Evolutionary conservation across 768 basidiomycete genomes (phyloP).

Genomic region (Pleurotus ostreatus): DNA sequence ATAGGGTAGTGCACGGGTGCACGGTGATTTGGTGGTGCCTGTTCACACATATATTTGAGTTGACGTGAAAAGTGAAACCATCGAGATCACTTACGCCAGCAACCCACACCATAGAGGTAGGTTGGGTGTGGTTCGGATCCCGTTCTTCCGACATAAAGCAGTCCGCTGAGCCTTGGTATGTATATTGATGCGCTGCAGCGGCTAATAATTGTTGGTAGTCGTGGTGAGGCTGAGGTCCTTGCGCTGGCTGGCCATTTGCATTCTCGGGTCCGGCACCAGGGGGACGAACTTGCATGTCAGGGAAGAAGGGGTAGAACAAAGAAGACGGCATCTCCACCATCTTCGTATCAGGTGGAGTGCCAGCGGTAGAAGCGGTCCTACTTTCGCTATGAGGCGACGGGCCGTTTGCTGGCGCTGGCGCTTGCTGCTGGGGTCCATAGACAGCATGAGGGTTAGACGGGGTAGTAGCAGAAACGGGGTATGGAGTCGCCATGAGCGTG

Average conservation of each 20-base stretch:
- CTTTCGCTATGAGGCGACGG: constrained; percentile 20
- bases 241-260: constrained; percentile 3
- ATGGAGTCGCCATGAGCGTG: constrained; percentile 28
- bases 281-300: constrained; percentile 35
- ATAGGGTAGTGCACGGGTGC: constrained; percentile 8
- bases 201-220: constrained; percentile 56
- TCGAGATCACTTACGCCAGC: constrained; percentile 34
- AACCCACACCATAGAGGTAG: constrained; percentile 29
- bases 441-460: constrained; percentile 16
- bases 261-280: constrained; percentile 14
- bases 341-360: constrained; percentile 33
- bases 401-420: constrained; percentile 22
- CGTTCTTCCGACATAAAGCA: constrained; percentile 71
- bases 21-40: neutral
- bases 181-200: constrained; percentile 52
- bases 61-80: neutral
- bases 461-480: constrained; percentile 24
- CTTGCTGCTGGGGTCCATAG: constrained; percentile 35
- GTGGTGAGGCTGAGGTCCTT: constrained; percentile 18
- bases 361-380: constrained; percentile 20
- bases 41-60: neutral
- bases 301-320: constrained; percentile 78
- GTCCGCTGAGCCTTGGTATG: constrained; percentile 54
- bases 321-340: constrained; percentile 66
- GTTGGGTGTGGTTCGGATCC: constrained; percentile 30